These are phyloP conservation scores for Eucalyptus virginea DNA, from an alignment of 345 rosid genomes.

Conservation along the genomic window DNA sequence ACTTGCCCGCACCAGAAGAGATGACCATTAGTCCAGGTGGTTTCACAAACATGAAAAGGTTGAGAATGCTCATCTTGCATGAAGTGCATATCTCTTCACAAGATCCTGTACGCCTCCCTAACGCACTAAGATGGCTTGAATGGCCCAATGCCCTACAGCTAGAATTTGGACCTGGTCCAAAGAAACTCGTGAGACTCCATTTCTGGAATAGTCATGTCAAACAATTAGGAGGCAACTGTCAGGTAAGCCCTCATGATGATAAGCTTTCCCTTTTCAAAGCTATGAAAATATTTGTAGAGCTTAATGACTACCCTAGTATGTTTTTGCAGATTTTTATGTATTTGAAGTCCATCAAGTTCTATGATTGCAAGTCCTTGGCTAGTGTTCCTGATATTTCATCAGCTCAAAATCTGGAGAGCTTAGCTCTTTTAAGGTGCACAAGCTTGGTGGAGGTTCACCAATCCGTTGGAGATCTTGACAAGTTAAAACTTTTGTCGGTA, in stretches of 20 bases:
- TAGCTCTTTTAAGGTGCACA: accelerated
- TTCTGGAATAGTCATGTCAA: neutral
- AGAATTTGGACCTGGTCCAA: neutral
- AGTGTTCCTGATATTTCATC: neutral
- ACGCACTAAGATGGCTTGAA: neutral
- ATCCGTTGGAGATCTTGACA: neutral
- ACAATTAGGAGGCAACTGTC: neutral
- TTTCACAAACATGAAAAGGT: no score
- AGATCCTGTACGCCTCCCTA: neutral
- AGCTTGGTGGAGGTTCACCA: neutral
- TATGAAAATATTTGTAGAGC: neutral
- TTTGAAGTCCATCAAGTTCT: no score
- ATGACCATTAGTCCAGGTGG: no score
- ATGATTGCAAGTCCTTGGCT: neutral
- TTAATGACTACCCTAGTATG: neutral
- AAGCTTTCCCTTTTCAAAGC: neutral
- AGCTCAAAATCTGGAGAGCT: neutral
- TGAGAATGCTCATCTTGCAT: no score
- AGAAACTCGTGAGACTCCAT: no score
- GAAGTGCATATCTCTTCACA: accelerated
- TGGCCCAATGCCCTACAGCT: neutral
- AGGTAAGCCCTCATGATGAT: neutral
- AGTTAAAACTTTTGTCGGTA: no score
- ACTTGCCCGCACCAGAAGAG: accelerated
- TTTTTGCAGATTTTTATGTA: no score